Base-by-base conservation (phyloP, 1,139 yeast genomes). In the Lodderomyces jiufengensis region DNA sequence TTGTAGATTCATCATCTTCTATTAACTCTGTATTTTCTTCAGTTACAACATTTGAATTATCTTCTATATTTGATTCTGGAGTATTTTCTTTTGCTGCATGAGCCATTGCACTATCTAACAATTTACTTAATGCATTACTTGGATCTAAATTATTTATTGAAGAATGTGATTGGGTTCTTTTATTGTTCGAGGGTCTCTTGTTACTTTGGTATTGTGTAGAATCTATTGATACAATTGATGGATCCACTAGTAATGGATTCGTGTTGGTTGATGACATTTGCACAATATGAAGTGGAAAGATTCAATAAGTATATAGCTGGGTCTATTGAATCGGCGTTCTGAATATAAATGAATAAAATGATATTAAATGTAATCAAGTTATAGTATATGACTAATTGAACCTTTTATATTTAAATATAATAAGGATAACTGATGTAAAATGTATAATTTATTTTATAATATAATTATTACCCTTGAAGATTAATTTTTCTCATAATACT, bases 1-100 rank as follows among this genome's bases (percentile, higher is more conserved):
- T 37, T 41, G 31, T 5, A 42, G 36, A 16, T 3, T 28, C 13
- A 9, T 14, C 22, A 32, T 3, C 13, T 27, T 28, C 15, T 13
- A 21, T 12, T 3, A 16, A 9, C 8, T 5, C 10, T 30, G 24
- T 26, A 23, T 20, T n/a, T 15, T 2, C 16, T 12, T 31, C 31
- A 13, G 23, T 13, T 20, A 5, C 21, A 20, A 11, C 24, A 10
- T 22, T 15, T 2, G 9, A 18, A 10, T 13, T 20, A 8, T 24
- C 29, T 8, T 4, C n/a, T 4, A 10, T 12, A 15, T 8, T 9
- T 13, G 57, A 37, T 28, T 66, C 74, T 2, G 75, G 73, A 3
- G 73, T 65, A 9, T 63, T 48, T 39, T 71, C 77, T 41, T 63
- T 66, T 30, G 76, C 76, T 9, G 77, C 76, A 29, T 72, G 68